Evolutionary conservation across 2,329 filamentous ascomycete genomes (phyloP).

Genomic region (Sarocladiaceae sp.): DNA sequence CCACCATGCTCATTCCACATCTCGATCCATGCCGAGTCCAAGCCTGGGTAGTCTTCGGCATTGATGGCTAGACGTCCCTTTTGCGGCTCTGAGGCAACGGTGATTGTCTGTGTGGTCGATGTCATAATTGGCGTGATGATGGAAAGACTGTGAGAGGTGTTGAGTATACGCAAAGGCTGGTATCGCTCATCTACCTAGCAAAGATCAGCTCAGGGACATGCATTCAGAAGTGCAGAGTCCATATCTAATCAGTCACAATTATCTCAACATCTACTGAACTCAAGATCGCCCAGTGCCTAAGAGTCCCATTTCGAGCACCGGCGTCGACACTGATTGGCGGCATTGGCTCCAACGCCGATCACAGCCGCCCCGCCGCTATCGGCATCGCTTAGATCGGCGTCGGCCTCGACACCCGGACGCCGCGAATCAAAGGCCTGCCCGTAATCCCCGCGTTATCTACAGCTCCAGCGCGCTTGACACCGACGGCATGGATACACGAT

Average conservation of each 20-base stretch:
- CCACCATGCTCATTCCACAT: slow-evolving; percentile 22
- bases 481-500: not conserved
- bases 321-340: slow-evolving; percentile 5
- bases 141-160: not conserved
- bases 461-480: not conserved
- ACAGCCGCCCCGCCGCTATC: slow-evolving; percentile 3
- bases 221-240: no score
- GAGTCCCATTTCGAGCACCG: slow-evolving; percentile 1
- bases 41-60: slow-evolving; percentile 12
- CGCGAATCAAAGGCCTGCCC: slow-evolving; percentile 14
- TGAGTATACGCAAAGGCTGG: not conserved
- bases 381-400: slow-evolving; percentile 3
- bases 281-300: not conserved
- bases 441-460: slow-evolving; percentile 16
- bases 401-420: slow-evolving; percentile 11
- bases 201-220: no score
- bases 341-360: not conserved
- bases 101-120: slow-evolving; percentile 1
- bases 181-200: not conserved
- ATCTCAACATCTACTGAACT: not conserved
- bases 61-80: slow-evolving; percentile 5
- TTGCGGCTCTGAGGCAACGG: not conserved
- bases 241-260: slow-evolving; percentile 1
- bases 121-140: not conserved
- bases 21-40: slow-evolving; percentile 22